phyloP scores from a whole-genome alignment of 345 rosid species.

The Mercurialis annua region DNA sequence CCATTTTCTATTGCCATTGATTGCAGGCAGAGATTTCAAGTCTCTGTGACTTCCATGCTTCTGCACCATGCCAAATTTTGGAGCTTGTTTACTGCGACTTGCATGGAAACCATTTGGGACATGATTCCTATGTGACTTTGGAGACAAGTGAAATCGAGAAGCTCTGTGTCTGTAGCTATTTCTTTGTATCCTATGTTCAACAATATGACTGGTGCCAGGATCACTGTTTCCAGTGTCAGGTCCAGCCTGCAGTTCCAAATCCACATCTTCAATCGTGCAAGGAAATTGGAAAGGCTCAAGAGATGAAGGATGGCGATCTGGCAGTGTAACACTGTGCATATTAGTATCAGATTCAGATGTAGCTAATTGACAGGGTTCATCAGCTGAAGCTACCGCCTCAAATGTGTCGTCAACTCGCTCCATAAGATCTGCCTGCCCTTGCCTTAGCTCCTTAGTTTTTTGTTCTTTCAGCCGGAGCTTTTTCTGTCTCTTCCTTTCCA shows the following conservation, averaged over 20 bases:
- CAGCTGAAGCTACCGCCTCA: conserved; percentile 46
- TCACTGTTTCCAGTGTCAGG: conserved; percentile 36
- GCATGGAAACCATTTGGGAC: conserved; percentile 45
- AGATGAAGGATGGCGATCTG: conserved; percentile 35
- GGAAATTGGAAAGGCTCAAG: conserved; percentile 36
- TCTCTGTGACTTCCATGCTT: conserved; percentile 59
- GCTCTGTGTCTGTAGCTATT: conserved; percentile 31
- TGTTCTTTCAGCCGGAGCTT: conserved; percentile 82
- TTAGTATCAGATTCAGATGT: conserved; percentile 47
- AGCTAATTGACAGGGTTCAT: conserved; percentile 37
- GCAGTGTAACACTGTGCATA: conserved; percentile 34
- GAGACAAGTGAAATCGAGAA: conserved; percentile 35
- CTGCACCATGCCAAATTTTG: conserved; percentile 45
- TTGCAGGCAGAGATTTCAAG: conserved; percentile 30
- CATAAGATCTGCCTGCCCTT: conserved; percentile 33
- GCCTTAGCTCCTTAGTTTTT: conserved; percentile 67
- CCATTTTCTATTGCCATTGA: conserved; percentile 62
- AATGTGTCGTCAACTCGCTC: conserved; percentile 38
- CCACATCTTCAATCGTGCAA: conserved; percentile 33
- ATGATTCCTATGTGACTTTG: conserved; percentile 42
- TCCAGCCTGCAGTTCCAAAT: conserved; percentile 41
- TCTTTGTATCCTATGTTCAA: conserved; percentile 34
- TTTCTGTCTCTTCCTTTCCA: conserved; percentile 80
- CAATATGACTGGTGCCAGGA: conserved; percentile 28
- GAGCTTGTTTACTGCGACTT: conserved; percentile 35